Conservation (phyloP, 176 grass and related monocot species). For the Juncus effusus region DNA sequence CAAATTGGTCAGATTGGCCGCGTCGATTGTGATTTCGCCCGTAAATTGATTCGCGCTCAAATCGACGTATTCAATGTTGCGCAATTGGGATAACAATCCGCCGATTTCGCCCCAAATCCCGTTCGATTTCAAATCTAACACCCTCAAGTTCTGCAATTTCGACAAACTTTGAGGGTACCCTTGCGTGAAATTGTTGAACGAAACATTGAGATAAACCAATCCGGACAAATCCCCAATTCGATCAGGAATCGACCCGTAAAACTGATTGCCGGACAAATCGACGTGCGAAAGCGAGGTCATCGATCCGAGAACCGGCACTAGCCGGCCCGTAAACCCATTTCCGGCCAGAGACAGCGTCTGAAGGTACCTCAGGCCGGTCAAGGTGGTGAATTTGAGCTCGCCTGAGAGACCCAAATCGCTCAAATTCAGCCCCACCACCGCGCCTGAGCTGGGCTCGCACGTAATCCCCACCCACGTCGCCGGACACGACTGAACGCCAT, state of each 20-base stretch:
- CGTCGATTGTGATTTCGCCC: conserved; percentile 46
- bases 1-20: conserved; percentile 45
- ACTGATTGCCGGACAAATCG: conserved; percentile 83
- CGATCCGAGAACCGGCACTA: conserved; percentile 65
- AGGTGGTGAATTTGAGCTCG: conserved; percentile 78
- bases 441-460: conserved; percentile 49
- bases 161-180: conserved; percentile 73
- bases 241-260: conserved; percentile 81
- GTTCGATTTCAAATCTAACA: conserved; percentile 74
- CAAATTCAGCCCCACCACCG: conserved; percentile 55
- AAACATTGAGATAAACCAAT: conserved; percentile 86
- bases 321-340: conserved; percentile 92
- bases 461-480: conserved; percentile 55
- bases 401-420: conserved; percentile 67
- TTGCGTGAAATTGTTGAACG: conserved; percentile 73
- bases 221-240: conserved; percentile 67
- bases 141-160: conserved; percentile 90
- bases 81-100: conserved; percentile 55
- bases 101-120: conserved; percentile 68
- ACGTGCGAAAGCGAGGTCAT: conserved; percentile 66
- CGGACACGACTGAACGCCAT: conserved; percentile 38
- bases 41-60: conserved; percentile 80
- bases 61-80: conserved; percentile 72
- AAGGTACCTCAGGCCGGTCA: conserved; percentile 47
- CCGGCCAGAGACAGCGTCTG: conserved; percentile 79